phyloP scores from a whole-genome alignment of 2,329 filamentous ascomycete genomes.

The Pleoardoris graminearum region DNA sequence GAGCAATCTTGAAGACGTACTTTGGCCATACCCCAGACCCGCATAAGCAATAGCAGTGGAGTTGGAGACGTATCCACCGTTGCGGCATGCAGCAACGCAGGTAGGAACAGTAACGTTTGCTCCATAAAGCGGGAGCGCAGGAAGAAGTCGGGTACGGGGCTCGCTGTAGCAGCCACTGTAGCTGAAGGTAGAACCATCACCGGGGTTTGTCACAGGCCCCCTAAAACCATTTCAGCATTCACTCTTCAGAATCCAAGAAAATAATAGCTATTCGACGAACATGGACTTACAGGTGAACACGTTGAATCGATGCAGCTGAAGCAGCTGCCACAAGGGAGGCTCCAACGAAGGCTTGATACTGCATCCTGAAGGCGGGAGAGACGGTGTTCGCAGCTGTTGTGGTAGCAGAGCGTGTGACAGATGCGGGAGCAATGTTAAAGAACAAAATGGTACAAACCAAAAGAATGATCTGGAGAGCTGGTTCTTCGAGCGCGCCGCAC shows the following conservation, averaged over 20 bases:
- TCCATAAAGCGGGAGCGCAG: background rate
- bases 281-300: too few relatives aligned
- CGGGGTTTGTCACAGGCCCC: background rate
- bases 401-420: too few relatives aligned
- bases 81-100: background rate
- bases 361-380: too few relatives aligned
- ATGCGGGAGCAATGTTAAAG: too few relatives aligned
- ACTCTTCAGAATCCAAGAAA: background rate
- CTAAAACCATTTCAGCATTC: background rate
- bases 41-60: background rate
- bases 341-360: too few relatives aligned
- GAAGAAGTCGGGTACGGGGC: background rate
- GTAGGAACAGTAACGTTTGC: background rate
- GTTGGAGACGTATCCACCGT: background rate
- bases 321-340: too few relatives aligned
- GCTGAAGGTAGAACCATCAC: background rate
- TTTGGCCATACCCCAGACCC: constrained; percentile 5
- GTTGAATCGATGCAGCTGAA: too few relatives aligned
- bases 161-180: background rate
- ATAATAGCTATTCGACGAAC: too few relatives aligned
- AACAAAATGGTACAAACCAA: too few relatives aligned
- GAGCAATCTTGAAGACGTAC: background rate
- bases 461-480: too few relatives aligned
- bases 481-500: too few relatives aligned
- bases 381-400: too few relatives aligned